Base-by-base conservation (phyloP, 768 basidiomycete species). In the Boletus pseudopeckii region DNA sequence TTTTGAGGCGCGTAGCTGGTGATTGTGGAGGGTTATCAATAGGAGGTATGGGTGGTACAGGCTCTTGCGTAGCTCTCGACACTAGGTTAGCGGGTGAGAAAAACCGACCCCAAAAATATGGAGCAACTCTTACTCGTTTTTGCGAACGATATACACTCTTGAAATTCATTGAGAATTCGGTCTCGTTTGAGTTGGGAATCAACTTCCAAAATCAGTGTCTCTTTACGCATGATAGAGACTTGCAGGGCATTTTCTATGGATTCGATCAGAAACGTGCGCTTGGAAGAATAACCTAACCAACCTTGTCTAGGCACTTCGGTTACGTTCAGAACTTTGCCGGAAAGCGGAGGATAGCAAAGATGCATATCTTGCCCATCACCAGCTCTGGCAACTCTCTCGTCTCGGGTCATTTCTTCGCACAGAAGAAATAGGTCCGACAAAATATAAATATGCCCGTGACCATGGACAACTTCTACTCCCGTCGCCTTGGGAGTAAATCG, bases 341-440 rank as follows among this genome's bases (percentile, higher is more conserved):
- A 88, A 33, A 99, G 75, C 5, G 97, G 97, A 17, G 97, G 97
- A 74, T 97, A 99, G 60, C 86, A 83, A 43, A 99, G 75, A 84
- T 85, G 91, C 86, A 96, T 88, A 65, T 97, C 92, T 6, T 86
- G 79, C 11, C 83, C 83, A 53, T 83, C 81, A 32, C 75, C 71
- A 13, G 74, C 77, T 54, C 70, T 61, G 26, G 76, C 72, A 37
- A 73, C 71, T 51, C 75, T 78, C 55, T 96, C 90, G 48, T 83
- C 79, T 18, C 76, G 78, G 1, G 80, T 65, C 82, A 96, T 92
- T 63, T 84, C 80, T 69, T 98, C 95, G 61, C 91, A 92, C 28
- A 98, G 72, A 50, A 99, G 76, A 70, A 98, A 92, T 18, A 99
- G 74, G 67, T 99, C 97, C 15, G 94, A 95, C 52, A 98, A 79